phyloP scores from a whole-genome alignment of 805 yeast genomes.

The Sugiyamaella marilandica region DNA sequence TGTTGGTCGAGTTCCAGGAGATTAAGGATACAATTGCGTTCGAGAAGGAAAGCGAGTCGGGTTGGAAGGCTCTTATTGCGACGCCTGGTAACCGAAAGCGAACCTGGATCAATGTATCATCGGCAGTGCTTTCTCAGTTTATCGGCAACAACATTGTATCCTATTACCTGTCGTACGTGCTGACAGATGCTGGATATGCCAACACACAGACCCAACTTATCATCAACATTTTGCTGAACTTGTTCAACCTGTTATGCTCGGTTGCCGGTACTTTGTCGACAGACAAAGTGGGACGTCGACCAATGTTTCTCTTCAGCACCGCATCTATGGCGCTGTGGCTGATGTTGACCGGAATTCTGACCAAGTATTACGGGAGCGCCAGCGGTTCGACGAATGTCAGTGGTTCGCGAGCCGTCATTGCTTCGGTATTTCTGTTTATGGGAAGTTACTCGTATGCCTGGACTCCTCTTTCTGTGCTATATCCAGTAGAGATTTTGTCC shows the following conservation, averaged over 20 bases:
- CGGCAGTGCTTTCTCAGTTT: slow-evolving; percentile 41
- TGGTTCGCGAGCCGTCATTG: slow-evolving; percentile 4
- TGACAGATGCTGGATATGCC: slow-evolving; percentile 6
- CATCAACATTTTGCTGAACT: slow-evolving; percentile 14
- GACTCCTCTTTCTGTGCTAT: slow-evolving; percentile 34
- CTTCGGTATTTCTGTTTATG: slow-evolving; percentile 14
- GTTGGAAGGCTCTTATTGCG: slow-evolving; percentile 40
- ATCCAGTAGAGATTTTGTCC: slow-evolving; percentile 27
- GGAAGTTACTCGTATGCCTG: slow-evolving; percentile 24
- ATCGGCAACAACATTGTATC: slow-evolving; percentile 31
- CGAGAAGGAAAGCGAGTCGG: slow-evolving; percentile 12
- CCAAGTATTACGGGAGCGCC: not conserved
- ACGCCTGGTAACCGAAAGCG: slow-evolving; percentile 56
- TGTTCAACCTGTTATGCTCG: slow-evolving; percentile 14
- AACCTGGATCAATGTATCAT: slow-evolving; percentile 56
- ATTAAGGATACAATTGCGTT: slow-evolving; percentile 4
- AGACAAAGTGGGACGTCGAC: slow-evolving; percentile 56
- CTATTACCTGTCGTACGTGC: slow-evolving; percentile 22
- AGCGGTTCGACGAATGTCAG: not conserved
- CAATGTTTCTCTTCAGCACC: slow-evolving; percentile 33
- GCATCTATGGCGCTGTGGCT: not conserved
- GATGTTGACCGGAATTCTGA: not conserved
- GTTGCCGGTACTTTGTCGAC: slow-evolving; percentile 23
- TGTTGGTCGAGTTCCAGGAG: slow-evolving; percentile 6
- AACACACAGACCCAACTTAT: not conserved